Conservation (phyloP, 2,329 filamentous ascomycete genomes). For the Paecilomyces dactylethromorphus region DNA sequence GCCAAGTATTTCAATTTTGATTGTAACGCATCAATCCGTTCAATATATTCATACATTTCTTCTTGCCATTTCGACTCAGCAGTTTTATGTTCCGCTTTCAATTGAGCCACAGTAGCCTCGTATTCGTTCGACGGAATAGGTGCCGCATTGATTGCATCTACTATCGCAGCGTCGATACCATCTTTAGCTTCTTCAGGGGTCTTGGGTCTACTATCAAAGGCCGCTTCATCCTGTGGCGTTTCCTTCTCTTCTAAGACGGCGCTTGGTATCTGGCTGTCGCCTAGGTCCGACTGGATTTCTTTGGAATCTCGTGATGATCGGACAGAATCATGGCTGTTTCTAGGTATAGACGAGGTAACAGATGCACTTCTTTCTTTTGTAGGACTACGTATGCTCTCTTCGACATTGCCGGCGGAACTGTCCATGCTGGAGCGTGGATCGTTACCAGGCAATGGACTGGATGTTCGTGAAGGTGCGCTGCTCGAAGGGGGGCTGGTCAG, state of each 20-base stretch:
- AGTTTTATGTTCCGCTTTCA: slow-evolving; percentile 45
- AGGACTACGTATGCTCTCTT: slow-evolving; percentile 12
- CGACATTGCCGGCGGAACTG: slow-evolving; percentile 13
- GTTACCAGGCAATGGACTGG: slow-evolving; percentile 44
- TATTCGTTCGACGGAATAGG: slow-evolving; percentile 22
- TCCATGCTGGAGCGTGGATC: slow-evolving; percentile 34
- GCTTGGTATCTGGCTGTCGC: slow-evolving; percentile 3
- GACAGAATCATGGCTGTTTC: slow-evolving; percentile 23
- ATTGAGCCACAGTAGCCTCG: slow-evolving; percentile 40
- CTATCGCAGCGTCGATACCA: slow-evolving; percentile 9
- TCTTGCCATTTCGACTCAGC: slow-evolving; percentile 62
- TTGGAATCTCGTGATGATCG: slow-evolving; percentile 16
- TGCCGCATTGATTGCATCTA: slow-evolving; percentile 8
- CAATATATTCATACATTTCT: slow-evolving; percentile 75
- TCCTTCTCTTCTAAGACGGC: neutral
- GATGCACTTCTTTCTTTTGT: slow-evolving; percentile 7
- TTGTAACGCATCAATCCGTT: slow-evolving; percentile 86
- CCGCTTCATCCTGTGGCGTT: slow-evolving; percentile 2
- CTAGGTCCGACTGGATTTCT: slow-evolving; percentile 11
- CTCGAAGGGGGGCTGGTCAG: slow-evolving; percentile 42
- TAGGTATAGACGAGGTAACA: slow-evolving; percentile 9
- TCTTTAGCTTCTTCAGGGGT: slow-evolving; percentile 11
- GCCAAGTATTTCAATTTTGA: slow-evolving; percentile 85
- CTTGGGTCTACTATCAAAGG: slow-evolving; percentile 1
- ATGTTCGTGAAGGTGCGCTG: slow-evolving; percentile 45